Evolutionary conservation across 2,329 filamentous ascomycete species (phyloP), one percentile per base, ranked within the genome.

Genomic region (Aspergillus sojae): DNA sequence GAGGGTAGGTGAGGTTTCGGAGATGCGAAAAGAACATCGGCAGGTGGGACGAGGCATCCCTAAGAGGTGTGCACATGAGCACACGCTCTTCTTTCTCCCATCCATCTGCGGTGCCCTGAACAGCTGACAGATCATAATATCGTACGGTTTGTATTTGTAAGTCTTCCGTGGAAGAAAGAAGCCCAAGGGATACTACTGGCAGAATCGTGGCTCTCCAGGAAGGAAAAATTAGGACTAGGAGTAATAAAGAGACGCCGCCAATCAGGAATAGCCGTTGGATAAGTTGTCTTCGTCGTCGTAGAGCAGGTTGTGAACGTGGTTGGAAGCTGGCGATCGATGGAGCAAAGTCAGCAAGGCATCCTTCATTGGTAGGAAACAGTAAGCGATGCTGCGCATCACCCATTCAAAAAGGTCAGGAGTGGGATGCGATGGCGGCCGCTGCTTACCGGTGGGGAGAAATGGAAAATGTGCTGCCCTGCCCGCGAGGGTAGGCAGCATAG

Each of bases 11-110:
- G 69, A 99, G 90, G 80, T 99, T 99, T 70, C 89, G 89, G 63
- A 99, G 85, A 76, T 99, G 96, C n/a, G 91, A 91, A 81, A 99
- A 99, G 86, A 99, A 98, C 94, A 99, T 98, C 65, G 90, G 88
- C 56, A 99, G 81, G 84, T 99, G 95, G 30, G 92, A 86, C 74
- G 96, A 89, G 53, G 95, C 95, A 78, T 99, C 96, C 78, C 95
- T 88, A 61, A 99, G 86, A 52, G 95, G 95, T 19, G 96, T 95
- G 78, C 95, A 98, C 62, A 99, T 86, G 36, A 99, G 84, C 69
- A 99, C 97, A 68, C 95, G 89, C 81, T 99, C 95, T 77, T 96
- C 95, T 64, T 93, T 87, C 79, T 98, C 94, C 95, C 95, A 99
- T 6, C 95, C 96, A 68, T 91, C 89, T 58, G 92, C 92, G 9